phyloP scores from a whole-genome alignment of 2,329 filamentous ascomycete species.

The Exserohilum turcica region DNA sequence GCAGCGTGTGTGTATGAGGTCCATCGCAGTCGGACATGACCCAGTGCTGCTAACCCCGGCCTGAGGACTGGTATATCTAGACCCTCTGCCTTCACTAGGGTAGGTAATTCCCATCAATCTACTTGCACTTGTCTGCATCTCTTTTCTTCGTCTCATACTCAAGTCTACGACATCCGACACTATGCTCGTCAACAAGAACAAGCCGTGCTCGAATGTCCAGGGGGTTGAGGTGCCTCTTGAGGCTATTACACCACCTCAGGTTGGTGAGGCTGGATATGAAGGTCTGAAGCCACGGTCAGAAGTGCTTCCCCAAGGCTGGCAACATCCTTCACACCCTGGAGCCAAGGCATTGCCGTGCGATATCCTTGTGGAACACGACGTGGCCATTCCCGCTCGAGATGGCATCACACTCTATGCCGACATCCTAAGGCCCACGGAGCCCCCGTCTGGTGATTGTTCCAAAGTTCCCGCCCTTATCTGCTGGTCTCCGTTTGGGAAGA shows the following conservation, averaged over 20 bases:
- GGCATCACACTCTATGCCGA: conserved; percentile 4
- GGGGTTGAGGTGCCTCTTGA: neutral
- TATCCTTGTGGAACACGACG: neutral
- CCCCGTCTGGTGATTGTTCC: neutral
- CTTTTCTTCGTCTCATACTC: neutral
- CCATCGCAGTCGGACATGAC: neutral
- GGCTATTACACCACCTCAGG: neutral
- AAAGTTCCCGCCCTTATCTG: conserved; percentile 50
- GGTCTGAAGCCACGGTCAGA: neutral
- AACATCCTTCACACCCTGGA: neutral
- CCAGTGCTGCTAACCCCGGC: neutral
- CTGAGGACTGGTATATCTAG: too few relatives aligned
- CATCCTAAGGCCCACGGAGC: conserved; percentile 16
- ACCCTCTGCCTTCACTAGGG: too few relatives aligned
- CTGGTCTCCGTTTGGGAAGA: conserved; percentile 54
- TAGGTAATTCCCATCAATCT: too few relatives aligned
- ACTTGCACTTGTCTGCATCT: too few relatives aligned
- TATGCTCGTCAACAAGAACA: neutral
- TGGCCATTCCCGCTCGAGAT: neutral
- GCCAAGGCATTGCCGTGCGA: neutral
- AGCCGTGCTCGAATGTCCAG: neutral
- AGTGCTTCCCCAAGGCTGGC: neutral
- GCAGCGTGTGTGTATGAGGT: too few relatives aligned
- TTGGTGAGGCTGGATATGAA: neutral
- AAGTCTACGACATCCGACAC: neutral